phyloP scores from a whole-genome alignment of 73 alveolate genomes.

The Effrenium voratum region DNA sequence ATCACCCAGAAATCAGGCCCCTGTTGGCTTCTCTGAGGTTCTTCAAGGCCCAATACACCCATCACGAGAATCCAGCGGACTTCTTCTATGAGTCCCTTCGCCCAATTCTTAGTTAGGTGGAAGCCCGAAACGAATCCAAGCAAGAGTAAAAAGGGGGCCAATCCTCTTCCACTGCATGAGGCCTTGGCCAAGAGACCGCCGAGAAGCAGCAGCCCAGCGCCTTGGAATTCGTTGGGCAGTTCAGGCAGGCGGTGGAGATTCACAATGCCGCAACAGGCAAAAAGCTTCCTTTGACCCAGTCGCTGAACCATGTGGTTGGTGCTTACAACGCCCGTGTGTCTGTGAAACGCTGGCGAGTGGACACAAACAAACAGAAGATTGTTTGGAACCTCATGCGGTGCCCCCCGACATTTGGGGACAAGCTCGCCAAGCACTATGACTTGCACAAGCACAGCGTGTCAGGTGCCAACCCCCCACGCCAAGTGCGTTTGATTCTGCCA shows the following conservation, averaged over 20 bases:
- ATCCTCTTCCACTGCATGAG: background rate
- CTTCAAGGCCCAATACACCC: background rate
- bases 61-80: background rate
- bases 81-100: constrained; percentile 2
- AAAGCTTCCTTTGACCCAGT: background rate
- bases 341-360: background rate
- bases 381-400: background rate
- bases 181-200: constrained; percentile 5
- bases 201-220: constrained; percentile 44
- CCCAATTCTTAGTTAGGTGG: background rate
- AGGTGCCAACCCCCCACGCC: too few species aligned
- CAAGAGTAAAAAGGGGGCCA: background rate
- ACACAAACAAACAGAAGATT: background rate
- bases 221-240: background rate
- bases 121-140: background rate
- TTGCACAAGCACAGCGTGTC: background rate
- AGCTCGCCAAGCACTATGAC: constrained; percentile 21
- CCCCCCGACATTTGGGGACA: background rate
- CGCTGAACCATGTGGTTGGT: background rate
- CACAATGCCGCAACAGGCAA: background rate
- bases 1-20: background rate
- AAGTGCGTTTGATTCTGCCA: too few species aligned
- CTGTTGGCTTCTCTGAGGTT: background rate
- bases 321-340: background rate
- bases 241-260: background rate